phyloP scores from a whole-genome alignment of 768 basidiomycete genomes.

The Hypsizygus marmoreus region DNA sequence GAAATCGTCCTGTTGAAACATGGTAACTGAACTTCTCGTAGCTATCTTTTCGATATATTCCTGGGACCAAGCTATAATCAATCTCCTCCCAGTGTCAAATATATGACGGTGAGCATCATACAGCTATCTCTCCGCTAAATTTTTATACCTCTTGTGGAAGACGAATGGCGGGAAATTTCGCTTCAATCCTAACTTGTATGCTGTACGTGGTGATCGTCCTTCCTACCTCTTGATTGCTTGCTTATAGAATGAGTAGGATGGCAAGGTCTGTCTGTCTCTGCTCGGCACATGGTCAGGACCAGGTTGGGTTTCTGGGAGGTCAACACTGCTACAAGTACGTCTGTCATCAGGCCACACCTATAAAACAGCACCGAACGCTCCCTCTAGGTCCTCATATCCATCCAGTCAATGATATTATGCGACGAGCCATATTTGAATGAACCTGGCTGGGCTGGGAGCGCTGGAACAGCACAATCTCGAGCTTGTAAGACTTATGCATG shows the following conservation, averaged over 20 bases:
- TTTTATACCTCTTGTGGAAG: slow-evolving; percentile 35
- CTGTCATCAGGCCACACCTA: no score
- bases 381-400: slow-evolving; percentile 93
- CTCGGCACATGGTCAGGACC: slow-evolving; percentile 94
- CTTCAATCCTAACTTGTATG: slow-evolving; percentile 95
- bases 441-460: slow-evolving; percentile 79
- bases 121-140: neutral
- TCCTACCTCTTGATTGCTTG: neutral
- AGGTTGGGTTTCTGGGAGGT: slow-evolving; percentile 90
- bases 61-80: slow-evolving; percentile 88
- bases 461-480: slow-evolving; percentile 72
- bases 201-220: slow-evolving; percentile 51
- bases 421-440: slow-evolving; percentile 95
- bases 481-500: slow-evolving; percentile 56
- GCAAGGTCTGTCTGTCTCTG: slow-evolving; percentile 91
- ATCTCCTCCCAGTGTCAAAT: slow-evolving; percentile 71
- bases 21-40: slow-evolving; percentile 3
- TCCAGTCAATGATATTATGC: slow-evolving; percentile 95
- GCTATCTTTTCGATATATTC: slow-evolving; percentile 84
- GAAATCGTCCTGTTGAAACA: neutral
- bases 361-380: no score
- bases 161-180: slow-evolving; percentile 88
- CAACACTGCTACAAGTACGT: slow-evolving; percentile 81
- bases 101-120: slow-evolving; percentile 55
- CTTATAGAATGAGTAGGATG: slow-evolving; percentile 54